Evolutionary conservation across 2,329 filamentous ascomycete genomes (phyloP).

Genomic region (Endothia cerciana): DNA sequence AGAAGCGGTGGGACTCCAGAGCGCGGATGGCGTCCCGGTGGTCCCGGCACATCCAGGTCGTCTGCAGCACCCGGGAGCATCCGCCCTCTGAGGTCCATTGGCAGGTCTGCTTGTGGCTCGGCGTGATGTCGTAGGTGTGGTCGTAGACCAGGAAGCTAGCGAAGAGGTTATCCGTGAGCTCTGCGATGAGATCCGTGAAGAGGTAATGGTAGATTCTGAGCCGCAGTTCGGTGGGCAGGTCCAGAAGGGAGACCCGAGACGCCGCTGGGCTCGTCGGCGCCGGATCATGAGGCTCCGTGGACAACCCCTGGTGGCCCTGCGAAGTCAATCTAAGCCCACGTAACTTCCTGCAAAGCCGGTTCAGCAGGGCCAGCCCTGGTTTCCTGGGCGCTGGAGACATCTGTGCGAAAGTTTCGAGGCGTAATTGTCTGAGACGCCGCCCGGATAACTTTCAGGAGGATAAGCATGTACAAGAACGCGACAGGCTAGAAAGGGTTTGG

Average conservation of each 20-base stretch:
- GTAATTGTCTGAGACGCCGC: not conserved
- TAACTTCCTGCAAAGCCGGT: not conserved
- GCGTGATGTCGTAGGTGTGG: constrained; percentile 9
- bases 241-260: not conserved
- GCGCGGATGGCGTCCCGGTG: constrained; percentile 5
- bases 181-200: constrained; percentile 8
- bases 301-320: not conserved
- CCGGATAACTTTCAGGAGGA: not conserved
- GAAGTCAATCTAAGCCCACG: not conserved
- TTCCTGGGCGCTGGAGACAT: not conserved
- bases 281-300: not conserved
- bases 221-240: constrained; percentile 4
- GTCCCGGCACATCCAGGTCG: constrained; percentile 11
- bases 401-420: not conserved
- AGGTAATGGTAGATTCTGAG: constrained; percentile 13
- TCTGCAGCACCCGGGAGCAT: not conserved
- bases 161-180: constrained; percentile 13
- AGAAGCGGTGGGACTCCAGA: not conserved
- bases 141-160: constrained; percentile 8
- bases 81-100: not conserved
- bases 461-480: not conserved
- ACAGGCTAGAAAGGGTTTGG: not conserved
- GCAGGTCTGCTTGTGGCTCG: constrained; percentile 6
- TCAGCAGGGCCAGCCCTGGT: not conserved
- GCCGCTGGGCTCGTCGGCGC: not conserved